Evolutionary conservation across 148 eudicot species (phyloP).

Genomic region (Bassia scoparia): DNA sequence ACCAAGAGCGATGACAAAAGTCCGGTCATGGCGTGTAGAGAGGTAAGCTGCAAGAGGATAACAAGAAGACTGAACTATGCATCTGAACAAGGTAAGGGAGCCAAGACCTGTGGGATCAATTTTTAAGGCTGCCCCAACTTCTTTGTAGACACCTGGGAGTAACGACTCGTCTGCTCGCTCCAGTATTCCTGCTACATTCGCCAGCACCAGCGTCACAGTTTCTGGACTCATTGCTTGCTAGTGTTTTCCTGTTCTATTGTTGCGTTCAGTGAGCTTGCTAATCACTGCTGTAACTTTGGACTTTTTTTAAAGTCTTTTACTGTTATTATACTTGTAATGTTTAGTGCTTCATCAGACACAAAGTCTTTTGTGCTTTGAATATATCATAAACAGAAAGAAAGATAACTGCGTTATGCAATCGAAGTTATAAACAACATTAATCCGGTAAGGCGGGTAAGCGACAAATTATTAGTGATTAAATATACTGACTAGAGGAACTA

Average conservation of each 20-base stretch:
- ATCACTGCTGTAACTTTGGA: too few species aligned
- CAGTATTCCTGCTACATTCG: conserved; percentile 71
- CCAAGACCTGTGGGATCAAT: conserved; percentile 78
- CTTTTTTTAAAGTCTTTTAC: too few species aligned
- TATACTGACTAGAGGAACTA: not conserved
- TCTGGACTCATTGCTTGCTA: conserved; percentile 41
- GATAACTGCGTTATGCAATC: not conserved
- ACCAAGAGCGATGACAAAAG: conserved; percentile 76
- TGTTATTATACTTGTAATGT: too few species aligned
- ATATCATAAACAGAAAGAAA: not conserved
- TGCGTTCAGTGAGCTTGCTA: too few species aligned
- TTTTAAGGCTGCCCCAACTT: conserved; percentile 63
- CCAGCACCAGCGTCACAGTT: conserved; percentile 50
- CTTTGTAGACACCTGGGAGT: conserved; percentile 79
- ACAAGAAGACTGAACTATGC: conserved; percentile 63
- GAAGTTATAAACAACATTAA: not conserved
- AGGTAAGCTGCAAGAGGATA: conserved; percentile 83
- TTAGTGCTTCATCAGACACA: not conserved
- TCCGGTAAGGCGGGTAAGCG: not conserved
- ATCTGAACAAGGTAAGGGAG: conserved; percentile 66
- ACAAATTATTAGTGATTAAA: not conserved
- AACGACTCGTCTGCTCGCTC: conserved; percentile 79
- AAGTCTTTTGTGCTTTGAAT: not conserved
- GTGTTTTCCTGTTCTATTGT: too few species aligned
- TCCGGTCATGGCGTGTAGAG: conserved; percentile 59